Conservation (phyloP, 768 basidiomycete genomes). For the Lentinus brumalis region DNA sequence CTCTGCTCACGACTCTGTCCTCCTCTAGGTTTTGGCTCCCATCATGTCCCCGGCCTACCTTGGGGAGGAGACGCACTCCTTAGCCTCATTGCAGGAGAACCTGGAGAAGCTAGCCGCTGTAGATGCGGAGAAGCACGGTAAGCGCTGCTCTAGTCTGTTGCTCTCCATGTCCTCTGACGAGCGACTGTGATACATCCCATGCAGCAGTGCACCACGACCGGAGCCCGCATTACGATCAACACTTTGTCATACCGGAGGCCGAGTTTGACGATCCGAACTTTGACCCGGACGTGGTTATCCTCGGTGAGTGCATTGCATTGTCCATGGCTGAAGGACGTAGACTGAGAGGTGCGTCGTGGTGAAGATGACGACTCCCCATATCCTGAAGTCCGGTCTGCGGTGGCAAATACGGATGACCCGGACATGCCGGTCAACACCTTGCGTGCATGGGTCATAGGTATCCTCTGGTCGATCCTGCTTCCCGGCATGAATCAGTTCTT, state of each 20-base stretch:
- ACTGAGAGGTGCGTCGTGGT: neutral
- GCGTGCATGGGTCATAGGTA: slow-evolving; percentile 41
- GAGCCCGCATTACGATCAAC: neutral
- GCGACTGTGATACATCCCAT: neutral
- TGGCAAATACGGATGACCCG: slow-evolving; percentile 51
- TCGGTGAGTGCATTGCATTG: slow-evolving; percentile 17
- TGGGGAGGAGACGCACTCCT: slow-evolving; percentile 12
- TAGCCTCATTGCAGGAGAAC: slow-evolving; percentile 23
- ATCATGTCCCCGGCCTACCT: slow-evolving; percentile 14
- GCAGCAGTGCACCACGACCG: neutral
- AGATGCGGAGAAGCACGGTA: slow-evolving; percentile 23
- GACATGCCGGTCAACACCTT: slow-evolving; percentile 39
- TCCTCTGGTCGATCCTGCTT: slow-evolving; percentile 60
- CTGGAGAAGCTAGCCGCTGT: neutral
- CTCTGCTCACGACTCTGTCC: neutral
- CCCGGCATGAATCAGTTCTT: slow-evolving; percentile 82
- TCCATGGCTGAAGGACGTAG: neutral
- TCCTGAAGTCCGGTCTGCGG: slow-evolving; percentile 53
- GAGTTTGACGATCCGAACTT: slow-evolving; percentile 38
- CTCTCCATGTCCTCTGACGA: neutral
- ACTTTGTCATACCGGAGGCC: slow-evolving; percentile 12
- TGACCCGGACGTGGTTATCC: slow-evolving; percentile 28
- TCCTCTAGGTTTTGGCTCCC: slow-evolving; percentile 8
- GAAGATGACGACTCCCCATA: slow-evolving; percentile 53
- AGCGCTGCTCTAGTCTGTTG: neutral